A percentile compares a stretch with the other conserved stretches of the same genome.
Conservation (phyloP, 2,329 filamentous ascomycete species). For the Clarireedia monteithiana region DNA sequence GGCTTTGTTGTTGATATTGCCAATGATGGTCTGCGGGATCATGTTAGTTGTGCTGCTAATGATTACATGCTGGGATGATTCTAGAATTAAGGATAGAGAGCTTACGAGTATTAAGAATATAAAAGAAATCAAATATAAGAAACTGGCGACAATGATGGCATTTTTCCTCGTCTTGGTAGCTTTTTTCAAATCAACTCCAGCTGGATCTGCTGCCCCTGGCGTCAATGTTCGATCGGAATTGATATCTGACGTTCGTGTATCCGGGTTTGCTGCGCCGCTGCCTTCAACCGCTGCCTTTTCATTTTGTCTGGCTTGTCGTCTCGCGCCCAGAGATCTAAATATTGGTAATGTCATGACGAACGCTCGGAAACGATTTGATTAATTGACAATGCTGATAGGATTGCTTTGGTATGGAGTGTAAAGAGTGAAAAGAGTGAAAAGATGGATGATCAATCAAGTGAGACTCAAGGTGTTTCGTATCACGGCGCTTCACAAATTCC, state of each 20-base stretch:
- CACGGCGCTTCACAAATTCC: not conserved
- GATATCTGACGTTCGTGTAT: not conserved
- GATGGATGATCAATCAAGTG: not conserved
- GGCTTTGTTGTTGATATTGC: conserved; percentile 56
- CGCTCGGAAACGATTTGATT: not conserved
- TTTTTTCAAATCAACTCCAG: conserved; percentile 33
- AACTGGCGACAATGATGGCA: conserved; percentile 53
- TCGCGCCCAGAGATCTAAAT: conserved; percentile 21
- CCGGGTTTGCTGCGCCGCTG: not conserved
- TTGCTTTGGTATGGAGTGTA: not conserved
- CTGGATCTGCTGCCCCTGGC: conserved; percentile 16
- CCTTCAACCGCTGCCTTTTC: conserved; percentile 8
- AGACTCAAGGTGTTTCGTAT: not conserved
- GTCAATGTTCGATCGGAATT: conserved; percentile 21
- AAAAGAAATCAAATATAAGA: conserved; percentile 66
- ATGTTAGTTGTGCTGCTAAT: not conserved
- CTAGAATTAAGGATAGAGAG: not conserved
- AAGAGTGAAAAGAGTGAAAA: not conserved
- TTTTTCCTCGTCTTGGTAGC: conserved; percentile 43
- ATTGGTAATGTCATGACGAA: conserved; percentile 27
- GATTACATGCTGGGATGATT: no score
- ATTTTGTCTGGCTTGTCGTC: conserved; percentile 12
- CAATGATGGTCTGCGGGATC: conserved; percentile 50
- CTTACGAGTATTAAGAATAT: conserved; percentile 72
- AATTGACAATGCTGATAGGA: not conserved